Evolutionary conservation across 2,329 filamentous ascomycete species (phyloP), one percentile per base, ranked within the genome.

Genomic region (Colletotrichum sp.): DNA sequence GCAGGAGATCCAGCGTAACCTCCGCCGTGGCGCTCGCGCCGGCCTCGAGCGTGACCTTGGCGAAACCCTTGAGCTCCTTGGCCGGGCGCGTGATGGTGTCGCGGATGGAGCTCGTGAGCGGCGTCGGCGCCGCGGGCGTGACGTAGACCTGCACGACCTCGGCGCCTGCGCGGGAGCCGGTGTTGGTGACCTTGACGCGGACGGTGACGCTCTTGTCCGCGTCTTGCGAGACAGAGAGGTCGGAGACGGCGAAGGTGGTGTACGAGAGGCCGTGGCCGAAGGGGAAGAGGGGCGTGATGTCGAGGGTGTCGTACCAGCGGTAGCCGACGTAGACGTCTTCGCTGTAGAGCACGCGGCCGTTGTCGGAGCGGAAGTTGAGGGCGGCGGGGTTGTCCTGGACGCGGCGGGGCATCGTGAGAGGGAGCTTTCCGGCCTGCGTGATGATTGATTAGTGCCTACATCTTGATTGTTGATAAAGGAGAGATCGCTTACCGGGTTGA

Each of bases 301-400:
- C 79, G 59, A 78, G 77, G 69, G 52, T 77, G 80, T 95, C 93
- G 80, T 94, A 95, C 84, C 91, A 94, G 22, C 93, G 87, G 83
- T 95, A 95, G 0, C 94, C 94, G 16, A 95, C 88, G 80, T 93
- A 95, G 44, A 95, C 88, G 68, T 93, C 93, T 82, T 95, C 94
- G 22, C 93, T 93, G 79, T 95, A 95, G 0, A 94, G 84, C 2
- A 92, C 92, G 62, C 92, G 88, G 44, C 93, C 89, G 62, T 92
- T 90, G 79, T 95, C 93, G 3, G 89, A 89, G 27, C 87, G 85
- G 80, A 91, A 95, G 84, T 93, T 95, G 74, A 93, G 86, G 82
- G 92, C 95, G 0, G 92, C 91, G 1, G 95, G 93, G 78, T 94
- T 95, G 80, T 95, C 92, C 80, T 93, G 88, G 3, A 92, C 81